Evolutionary conservation across 2,329 filamentous ascomycete genomes (phyloP).

Genomic region (Trichoderma hamatum): DNA sequence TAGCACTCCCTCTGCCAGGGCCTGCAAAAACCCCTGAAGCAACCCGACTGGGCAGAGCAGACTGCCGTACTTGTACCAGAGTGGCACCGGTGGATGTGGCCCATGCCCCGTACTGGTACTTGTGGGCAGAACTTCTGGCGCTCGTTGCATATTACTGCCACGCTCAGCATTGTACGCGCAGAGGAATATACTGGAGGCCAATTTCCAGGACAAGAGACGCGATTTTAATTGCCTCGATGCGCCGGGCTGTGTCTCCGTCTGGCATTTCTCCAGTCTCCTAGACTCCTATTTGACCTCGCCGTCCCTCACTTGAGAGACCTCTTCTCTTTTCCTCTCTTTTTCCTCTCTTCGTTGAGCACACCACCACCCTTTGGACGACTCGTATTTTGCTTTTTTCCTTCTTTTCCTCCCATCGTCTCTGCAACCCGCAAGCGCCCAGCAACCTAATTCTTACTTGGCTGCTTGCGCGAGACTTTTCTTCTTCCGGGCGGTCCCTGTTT

Average conservation of each 20-base stretch:
- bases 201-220: slow-evolving; percentile 35
- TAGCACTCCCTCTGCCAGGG: slow-evolving; percentile 9
- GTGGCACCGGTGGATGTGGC: background rate
- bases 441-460: slow-evolving; percentile 22
- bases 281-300: slow-evolving; percentile 28
- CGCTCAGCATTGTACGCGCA: slow-evolving; percentile 4
- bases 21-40: slow-evolving; percentile 11
- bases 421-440: slow-evolving; percentile 31
- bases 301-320: slow-evolving; percentile 23
- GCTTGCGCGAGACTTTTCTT: slow-evolving; percentile 39
- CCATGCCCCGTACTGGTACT: background rate
- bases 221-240: slow-evolving; percentile 40
- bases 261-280: background rate
- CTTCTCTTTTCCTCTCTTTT: slow-evolving; percentile 24
- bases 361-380: slow-evolving; percentile 2
- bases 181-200: slow-evolving; percentile 30
- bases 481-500: slow-evolving; percentile 30
- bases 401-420: slow-evolving; percentile 28
- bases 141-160: background rate
- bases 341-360: slow-evolving; percentile 7
- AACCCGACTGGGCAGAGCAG: background rate
- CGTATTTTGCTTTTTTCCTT: slow-evolving; percentile 2
- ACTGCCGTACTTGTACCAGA: slow-evolving; percentile 7
- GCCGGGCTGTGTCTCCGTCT: slow-evolving; percentile 23
- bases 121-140: background rate